phyloP scores from a whole-genome alignment of 345 rosid species.

The Anastatica hierochuntica region DNA sequence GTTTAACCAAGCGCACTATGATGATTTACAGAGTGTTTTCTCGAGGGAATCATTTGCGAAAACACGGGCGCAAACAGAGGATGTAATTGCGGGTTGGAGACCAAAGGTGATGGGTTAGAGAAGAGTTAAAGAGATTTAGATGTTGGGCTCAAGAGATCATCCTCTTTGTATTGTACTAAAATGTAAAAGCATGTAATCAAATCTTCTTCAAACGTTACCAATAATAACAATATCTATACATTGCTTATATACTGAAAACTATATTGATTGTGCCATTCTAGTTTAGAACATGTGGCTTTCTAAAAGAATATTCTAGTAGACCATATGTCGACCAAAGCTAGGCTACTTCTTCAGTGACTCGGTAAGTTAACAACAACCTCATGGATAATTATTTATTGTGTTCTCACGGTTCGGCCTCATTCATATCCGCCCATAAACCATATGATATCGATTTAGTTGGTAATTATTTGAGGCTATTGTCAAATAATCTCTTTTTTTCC shows the following conservation, averaged over 20 bases:
- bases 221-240: background rate
- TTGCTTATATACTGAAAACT: background rate
- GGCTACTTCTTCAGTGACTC: too few species aligned
- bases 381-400: too few species aligned
- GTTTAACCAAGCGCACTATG: background rate
- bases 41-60: slow-evolving; percentile 62
- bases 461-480: too few species aligned
- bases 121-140: slow-evolving; percentile 18
- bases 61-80: slow-evolving; percentile 65
- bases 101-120: slow-evolving; percentile 78
- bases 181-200: slow-evolving; percentile 5
- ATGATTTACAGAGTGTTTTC: slow-evolving; percentile 51
- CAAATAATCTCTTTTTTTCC: too few species aligned
- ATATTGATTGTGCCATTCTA: background rate
- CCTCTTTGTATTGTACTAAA: background rate
- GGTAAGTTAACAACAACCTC: too few species aligned
- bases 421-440: too few species aligned
- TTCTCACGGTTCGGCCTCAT: too few species aligned
- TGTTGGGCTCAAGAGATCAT: slow-evolving; percentile 5
- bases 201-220: background rate
- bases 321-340: too few species aligned
- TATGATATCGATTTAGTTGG: too few species aligned
- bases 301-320: too few species aligned
- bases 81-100: slow-evolving; percentile 86
- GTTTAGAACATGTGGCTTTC: too few species aligned